A percentile compares a stretch with the other conserved stretches of the same genome.
Evolutionary conservation across 108 stramenopile genomes (phyloP).

Genomic region (Skeletonema tropicum): DNA sequence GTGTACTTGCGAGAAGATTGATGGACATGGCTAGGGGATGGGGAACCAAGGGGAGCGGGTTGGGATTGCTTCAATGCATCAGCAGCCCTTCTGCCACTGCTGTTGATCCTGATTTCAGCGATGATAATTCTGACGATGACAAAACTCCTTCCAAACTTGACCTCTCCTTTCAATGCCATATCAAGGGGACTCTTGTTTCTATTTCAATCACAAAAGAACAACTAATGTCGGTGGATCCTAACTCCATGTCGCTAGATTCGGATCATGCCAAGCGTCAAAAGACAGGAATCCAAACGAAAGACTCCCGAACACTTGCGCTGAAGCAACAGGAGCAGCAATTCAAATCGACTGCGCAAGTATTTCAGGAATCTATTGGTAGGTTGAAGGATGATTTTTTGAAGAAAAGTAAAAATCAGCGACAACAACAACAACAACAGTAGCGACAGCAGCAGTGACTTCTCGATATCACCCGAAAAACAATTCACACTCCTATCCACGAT

Average conservation of each 20-base stretch:
- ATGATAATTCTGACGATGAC: neutral
- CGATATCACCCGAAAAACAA: slow-evolving; percentile 64
- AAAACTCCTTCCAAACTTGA: slow-evolving; percentile 1
- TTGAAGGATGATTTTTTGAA: slow-evolving; percentile 11
- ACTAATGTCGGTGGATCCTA: neutral
- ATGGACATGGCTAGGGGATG: slow-evolving; percentile 82
- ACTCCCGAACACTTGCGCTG: neutral
- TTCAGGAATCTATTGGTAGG: slow-evolving; percentile 34
- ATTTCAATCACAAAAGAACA: neutral
- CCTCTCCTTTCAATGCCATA: neutral
- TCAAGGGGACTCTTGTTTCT: neutral
- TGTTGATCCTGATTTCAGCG: neutral
- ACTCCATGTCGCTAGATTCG: neutral
- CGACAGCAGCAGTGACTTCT: neutral
- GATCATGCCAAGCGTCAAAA: slow-evolving; percentile 7
- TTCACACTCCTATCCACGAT: slow-evolving; percentile 80
- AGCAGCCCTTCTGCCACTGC: slow-evolving; percentile 4
- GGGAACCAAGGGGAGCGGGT: slow-evolving; percentile 80
- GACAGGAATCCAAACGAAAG: slow-evolving; percentile 8
- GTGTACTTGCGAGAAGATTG: slow-evolving; percentile 61
- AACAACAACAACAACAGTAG: neutral
- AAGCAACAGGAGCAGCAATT: slow-evolving; percentile 2
- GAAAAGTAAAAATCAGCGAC: slow-evolving; percentile 1
- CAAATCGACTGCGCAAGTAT: slow-evolving; percentile 56
- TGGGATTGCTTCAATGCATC: slow-evolving; percentile 75